Percentiles rank a stretch among this genome's conserved stretches.
Evolutionary conservation across 2,329 filamentous ascomycete genomes (phyloP).

Genomic region (Ustulina deusta): DNA sequence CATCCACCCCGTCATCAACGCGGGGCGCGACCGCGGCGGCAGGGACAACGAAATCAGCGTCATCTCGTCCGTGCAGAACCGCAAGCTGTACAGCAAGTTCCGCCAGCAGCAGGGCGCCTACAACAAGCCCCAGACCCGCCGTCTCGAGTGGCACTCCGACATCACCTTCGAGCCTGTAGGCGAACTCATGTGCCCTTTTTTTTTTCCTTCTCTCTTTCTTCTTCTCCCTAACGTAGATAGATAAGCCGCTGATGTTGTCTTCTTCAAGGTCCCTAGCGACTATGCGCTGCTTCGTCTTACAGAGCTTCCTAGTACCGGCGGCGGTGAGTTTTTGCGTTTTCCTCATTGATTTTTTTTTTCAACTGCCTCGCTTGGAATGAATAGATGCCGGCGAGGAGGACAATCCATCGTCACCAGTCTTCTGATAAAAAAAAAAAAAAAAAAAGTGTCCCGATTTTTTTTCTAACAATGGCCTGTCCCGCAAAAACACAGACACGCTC

Average conservation of each 20-base stretch:
- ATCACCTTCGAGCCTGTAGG: conserved; percentile 66
- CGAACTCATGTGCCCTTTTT: background rate
- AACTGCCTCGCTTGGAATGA: background rate
- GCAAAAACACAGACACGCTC: conserved; percentile 56
- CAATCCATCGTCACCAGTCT: too few relatives aligned
- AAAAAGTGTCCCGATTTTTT: background rate
- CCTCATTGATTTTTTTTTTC: too few relatives aligned
- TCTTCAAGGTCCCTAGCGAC: conserved; percentile 51
- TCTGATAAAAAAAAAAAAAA: too few relatives aligned
- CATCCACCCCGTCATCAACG: conserved; percentile 70
- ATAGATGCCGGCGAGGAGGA: too few relatives aligned
- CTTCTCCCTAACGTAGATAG: background rate
- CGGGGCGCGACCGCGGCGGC: conserved; percentile 64
- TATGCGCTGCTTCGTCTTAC: conserved; percentile 64
- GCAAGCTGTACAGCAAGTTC: conserved; percentile 59
- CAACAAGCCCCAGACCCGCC: conserved; percentile 59
- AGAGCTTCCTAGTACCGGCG: conserved; percentile 60
- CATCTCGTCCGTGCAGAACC: conserved; percentile 69
- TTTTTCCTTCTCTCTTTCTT: background rate
- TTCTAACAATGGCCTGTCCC: background rate
- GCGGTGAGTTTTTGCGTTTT: conserved; percentile 55
- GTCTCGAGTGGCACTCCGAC: conserved; percentile 64
- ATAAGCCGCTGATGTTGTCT: background rate
- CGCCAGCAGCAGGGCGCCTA: conserved; percentile 37
- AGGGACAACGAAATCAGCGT: conserved; percentile 72